Evolutionary conservation across 768 basidiomycete genomes (phyloP).

Genomic region (Austroboletus eburneus): DNA sequence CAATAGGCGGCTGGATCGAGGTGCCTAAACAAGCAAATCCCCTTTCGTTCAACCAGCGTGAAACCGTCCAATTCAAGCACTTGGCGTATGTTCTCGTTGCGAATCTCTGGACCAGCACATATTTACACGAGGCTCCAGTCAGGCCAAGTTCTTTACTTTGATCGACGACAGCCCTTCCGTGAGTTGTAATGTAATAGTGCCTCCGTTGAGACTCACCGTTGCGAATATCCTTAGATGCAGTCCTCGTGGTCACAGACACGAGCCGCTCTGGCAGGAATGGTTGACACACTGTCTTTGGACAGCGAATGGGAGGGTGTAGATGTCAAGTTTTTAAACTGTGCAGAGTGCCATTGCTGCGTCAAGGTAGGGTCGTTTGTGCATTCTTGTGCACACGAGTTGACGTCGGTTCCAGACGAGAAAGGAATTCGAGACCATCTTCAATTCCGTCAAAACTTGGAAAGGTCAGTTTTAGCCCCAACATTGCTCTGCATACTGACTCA

Average conservation of each 20-base stretch:
- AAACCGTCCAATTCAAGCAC: slow-evolving; percentile 15
- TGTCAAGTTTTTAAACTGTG: slow-evolving; percentile 17
- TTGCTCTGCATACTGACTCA: no score
- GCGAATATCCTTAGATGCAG: slow-evolving; percentile 15
- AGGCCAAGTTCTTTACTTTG: slow-evolving; percentile 19
- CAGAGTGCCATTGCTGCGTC: neutral
- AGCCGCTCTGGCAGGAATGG: slow-evolving; percentile 12
- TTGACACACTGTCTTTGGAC: slow-evolving; percentile 11
- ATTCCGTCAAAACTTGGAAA: slow-evolving; percentile 17
- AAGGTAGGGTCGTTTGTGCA: slow-evolving; percentile 5
- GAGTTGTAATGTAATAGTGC: neutral
- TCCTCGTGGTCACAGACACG: slow-evolving; percentile 19
- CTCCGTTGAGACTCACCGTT: neutral
- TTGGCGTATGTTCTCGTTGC: slow-evolving; percentile 12
- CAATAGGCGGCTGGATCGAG: slow-evolving; percentile 8
- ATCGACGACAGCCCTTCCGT: slow-evolving; percentile 22
- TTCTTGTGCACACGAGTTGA: neutral
- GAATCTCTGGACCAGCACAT: neutral
- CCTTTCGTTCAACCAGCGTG: slow-evolving; percentile 7
- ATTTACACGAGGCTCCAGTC: slow-evolving; percentile 10
- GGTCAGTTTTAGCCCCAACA: slow-evolving; percentile 5
- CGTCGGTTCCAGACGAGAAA: slow-evolving; percentile 6
- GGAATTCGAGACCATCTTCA: slow-evolving; percentile 18
- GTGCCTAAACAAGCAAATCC: slow-evolving; percentile 7
- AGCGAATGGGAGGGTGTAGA: slow-evolving; percentile 16